Evolutionary conservation across 257 asterid species (phyloP), one percentile per base, ranked within the genome.

Genomic region (Nicotiana otophora): DNA sequence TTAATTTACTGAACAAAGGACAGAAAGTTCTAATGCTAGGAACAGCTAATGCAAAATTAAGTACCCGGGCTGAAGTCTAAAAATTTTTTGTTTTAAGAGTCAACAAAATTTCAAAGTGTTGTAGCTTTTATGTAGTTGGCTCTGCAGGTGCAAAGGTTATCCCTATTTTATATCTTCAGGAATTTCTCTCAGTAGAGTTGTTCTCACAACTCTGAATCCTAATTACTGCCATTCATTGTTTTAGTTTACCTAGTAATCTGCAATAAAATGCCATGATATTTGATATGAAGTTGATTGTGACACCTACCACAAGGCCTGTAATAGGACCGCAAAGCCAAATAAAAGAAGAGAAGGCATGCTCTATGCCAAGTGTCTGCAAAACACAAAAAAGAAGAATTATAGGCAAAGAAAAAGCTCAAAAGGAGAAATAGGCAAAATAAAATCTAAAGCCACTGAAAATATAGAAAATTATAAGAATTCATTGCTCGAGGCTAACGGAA

Each of bases 321-420:
- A 96, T 96, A 58, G 99, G 99, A 84, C 99, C 99, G 75, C 99
- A 96, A n/a, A 96, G 98, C 99, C 99, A 96, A 77, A 96, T 96
- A 89, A 96, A 96, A 57, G 99, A 96, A 82, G 99, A 93, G 85
- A 95, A 95, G 5, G 96, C 98, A 86, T 96, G 99, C 31, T 91
- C 96, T 86, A 96, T 91, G 64, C 99, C 99, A 84, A 96, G 98
- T 28, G 98, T 96, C 99, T 96, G 98, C 93, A 89, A 70, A 28
- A 83, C 72, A 81, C 7, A 81, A 78, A 16, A 64, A n/a, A 67
- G 85, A 15, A 14, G 82, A 75, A 84, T 39, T 89, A 80, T 69
- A 81, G 39, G 70, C 61, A 86, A 78, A 69, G 82, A 86, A 76
- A 83, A 76, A 63, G 30, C 84, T 36, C 84, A 7, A 51, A 81